A percentile compares a stretch with the other conserved stretches of the same genome.
These are phyloP conservation scores for Orobanche coerulescens DNA, from an alignment of 257 asterid species.

Conservation along the genomic window DNA sequence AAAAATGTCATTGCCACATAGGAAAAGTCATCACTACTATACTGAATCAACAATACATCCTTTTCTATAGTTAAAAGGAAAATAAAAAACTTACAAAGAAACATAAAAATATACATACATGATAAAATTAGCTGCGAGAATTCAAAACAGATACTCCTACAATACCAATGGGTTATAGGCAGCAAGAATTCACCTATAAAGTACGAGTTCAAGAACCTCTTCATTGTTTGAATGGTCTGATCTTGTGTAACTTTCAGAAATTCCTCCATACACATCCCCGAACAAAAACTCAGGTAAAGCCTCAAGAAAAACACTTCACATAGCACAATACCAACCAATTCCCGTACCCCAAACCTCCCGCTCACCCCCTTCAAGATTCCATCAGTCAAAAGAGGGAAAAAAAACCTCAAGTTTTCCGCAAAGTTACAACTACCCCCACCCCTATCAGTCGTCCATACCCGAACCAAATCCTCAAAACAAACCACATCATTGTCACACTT, in stretches of 20 bases:
- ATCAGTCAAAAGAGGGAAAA: constrained; percentile 51
- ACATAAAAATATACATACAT: neutral
- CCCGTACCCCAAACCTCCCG: constrained; percentile 29
- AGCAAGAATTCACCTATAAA: constrained; percentile 46
- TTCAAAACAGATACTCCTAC: neutral
- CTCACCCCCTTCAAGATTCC: constrained; percentile 31
- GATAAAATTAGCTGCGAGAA: neutral
- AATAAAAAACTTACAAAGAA: neutral
- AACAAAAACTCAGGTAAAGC: constrained; percentile 39
- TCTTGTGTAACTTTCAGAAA: constrained; percentile 30
- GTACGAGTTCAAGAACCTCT: constrained; percentile 45
- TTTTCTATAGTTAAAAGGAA: no score
- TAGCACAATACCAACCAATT: constrained; percentile 54
- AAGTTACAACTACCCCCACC: constrained; percentile 36
- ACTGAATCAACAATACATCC: neutral
- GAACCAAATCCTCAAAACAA: constrained; percentile 59
- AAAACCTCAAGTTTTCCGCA: constrained; percentile 39
- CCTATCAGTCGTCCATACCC: constrained; percentile 67
- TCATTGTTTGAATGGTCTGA: constrained; percentile 44
- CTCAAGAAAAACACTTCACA: constrained; percentile 60
- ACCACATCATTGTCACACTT: constrained; percentile 32
- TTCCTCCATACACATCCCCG: constrained; percentile 29
- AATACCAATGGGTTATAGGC: neutral
- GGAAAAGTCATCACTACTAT: neutral
- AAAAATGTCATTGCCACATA: neutral